Percentiles rank a stretch among this genome's conserved stretches.
Evolutionary conservation across 495 filamentous ascomycete genomes (phyloP).

Genomic region (Xylaria intraflava): DNA sequence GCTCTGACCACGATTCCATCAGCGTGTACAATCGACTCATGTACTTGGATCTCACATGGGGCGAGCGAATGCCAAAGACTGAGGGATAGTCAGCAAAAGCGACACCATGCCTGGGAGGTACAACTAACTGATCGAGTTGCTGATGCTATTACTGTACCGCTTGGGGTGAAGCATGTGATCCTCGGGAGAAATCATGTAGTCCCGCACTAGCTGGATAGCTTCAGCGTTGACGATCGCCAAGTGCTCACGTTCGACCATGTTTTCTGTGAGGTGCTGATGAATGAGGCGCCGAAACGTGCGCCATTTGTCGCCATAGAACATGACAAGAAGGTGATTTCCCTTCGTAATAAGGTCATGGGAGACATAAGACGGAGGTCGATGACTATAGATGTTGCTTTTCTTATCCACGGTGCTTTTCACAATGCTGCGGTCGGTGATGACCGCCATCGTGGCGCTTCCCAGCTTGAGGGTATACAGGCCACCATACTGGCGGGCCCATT

Average conservation of each 20-base stretch:
- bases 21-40: conserved; percentile 29
- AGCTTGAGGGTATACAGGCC: conserved; percentile 36
- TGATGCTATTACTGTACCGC: conserved; percentile 34
- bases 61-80: conserved; percentile 1
- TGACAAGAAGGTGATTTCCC: conserved; percentile 33
- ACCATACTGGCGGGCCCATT: conserved; percentile 39
- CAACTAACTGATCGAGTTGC: conserved; percentile 23
- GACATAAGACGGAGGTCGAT: conserved; percentile 36
- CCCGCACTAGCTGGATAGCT: conserved; percentile 32
- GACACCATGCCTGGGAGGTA: background rate
- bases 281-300: conserved; percentile 29
- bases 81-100: background rate
- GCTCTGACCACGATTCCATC: conserved; percentile 35
- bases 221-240: conserved; percentile 34
- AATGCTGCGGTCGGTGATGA: conserved; percentile 30
- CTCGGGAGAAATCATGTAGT: conserved; percentile 28
- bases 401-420: conserved; percentile 40
- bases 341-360: conserved; percentile 25
- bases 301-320: conserved; percentile 31
- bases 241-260: conserved; percentile 33
- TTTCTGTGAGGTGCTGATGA: conserved; percentile 25
- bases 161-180: conserved; percentile 37
- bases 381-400: conserved; percentile 32
- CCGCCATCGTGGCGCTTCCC: conserved; percentile 25
- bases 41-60: background rate